Percentiles rank a stretch among this genome's conserved stretches.
phyloP scores from a whole-genome alignment of 768 basidiomycete species.

The Tubosaeta sp. region DNA sequence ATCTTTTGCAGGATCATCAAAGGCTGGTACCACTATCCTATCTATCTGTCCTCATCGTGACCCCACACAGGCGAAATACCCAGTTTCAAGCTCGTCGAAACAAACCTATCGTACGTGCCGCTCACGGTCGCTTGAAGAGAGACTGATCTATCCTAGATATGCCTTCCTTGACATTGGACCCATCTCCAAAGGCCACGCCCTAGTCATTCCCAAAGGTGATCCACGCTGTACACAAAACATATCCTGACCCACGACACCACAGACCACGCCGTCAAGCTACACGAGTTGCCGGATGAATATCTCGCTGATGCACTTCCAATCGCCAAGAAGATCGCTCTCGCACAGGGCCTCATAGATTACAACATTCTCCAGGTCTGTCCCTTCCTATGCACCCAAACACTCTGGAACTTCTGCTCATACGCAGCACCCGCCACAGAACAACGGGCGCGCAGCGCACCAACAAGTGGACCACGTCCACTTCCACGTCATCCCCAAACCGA shows the following conservation, averaged over 20 bases:
- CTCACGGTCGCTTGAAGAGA: background rate
- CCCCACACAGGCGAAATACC: constrained; percentile 74
- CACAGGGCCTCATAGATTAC: constrained; percentile 72
- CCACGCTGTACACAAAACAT: too few species aligned
- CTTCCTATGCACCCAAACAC: too few species aligned
- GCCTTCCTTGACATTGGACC: constrained; percentile 95
- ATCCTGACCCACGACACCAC: background rate
- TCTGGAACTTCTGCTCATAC: too few species aligned
- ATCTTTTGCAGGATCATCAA: constrained; percentile 96
- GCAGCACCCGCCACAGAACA: constrained; percentile 44
- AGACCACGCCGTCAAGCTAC: constrained; percentile 87
- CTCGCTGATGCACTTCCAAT: constrained; percentile 72
- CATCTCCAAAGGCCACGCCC: constrained; percentile 82
- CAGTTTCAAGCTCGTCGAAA: constrained; percentile 79
- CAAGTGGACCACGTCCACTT: constrained; percentile 87
- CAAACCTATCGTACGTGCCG: constrained; percentile 56
- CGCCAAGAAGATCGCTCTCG: constrained; percentile 83
- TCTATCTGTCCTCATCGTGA: background rate
- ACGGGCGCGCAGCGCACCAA: constrained; percentile 61
- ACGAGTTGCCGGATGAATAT: constrained; percentile 84
- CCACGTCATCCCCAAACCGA: constrained; percentile 91
- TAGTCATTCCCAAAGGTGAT: constrained; percentile 91
- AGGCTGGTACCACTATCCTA: constrained; percentile 39
- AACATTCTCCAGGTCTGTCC: constrained; percentile 68
- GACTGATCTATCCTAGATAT: constrained; percentile 38